phyloP scores from a whole-genome alignment of 768 basidiomycete species.

The Nidula microcarpa region DNA sequence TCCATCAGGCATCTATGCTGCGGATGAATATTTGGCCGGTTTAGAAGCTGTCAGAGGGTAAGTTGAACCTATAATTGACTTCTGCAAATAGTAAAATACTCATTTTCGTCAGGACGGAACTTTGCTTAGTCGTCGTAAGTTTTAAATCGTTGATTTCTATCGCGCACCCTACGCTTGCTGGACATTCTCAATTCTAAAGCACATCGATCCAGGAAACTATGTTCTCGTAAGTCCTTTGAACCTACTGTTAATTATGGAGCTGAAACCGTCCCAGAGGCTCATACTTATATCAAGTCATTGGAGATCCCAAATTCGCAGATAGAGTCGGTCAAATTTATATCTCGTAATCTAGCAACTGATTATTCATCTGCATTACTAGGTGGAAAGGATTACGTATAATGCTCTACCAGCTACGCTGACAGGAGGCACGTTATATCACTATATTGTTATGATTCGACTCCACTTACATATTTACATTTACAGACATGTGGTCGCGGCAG shows the following conservation, averaged over 20 bases:
- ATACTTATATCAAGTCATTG: slow-evolving; percentile 53
- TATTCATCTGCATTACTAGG: slow-evolving; percentile 10
- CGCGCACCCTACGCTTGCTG: too few relatives aligned
- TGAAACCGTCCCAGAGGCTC: slow-evolving; percentile 34
- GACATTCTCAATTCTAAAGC: not conserved
- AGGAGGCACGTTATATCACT: slow-evolving; percentile 27
- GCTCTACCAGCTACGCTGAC: slow-evolving; percentile 46
- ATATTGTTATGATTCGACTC: slow-evolving; percentile 5
- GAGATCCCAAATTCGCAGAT: slow-evolving; percentile 49
- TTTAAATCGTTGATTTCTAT: not conserved
- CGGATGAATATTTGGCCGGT: slow-evolving; percentile 58
- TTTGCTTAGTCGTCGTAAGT: slow-evolving; percentile 51
- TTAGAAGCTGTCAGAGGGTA: slow-evolving; percentile 51
- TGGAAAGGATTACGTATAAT: slow-evolving; percentile 49
- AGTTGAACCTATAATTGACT: not conserved
- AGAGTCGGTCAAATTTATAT: slow-evolving; percentile 24
- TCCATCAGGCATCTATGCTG: slow-evolving; percentile 52
- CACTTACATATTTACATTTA: slow-evolving; percentile 8
- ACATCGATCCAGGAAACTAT: slow-evolving; percentile 45
- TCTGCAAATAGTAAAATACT: not conserved
- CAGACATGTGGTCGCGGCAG: slow-evolving; percentile 58
- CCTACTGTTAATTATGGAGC: not conserved
- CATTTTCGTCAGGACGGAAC: slow-evolving; percentile 38
- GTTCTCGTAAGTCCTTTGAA: slow-evolving; percentile 40
- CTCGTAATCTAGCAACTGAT: not conserved